Percentiles rank a stretch among this genome's conserved stretches.
Conservation (phyloP, 768 basidiomycete species). For the Leccinellum albellum region DNA sequence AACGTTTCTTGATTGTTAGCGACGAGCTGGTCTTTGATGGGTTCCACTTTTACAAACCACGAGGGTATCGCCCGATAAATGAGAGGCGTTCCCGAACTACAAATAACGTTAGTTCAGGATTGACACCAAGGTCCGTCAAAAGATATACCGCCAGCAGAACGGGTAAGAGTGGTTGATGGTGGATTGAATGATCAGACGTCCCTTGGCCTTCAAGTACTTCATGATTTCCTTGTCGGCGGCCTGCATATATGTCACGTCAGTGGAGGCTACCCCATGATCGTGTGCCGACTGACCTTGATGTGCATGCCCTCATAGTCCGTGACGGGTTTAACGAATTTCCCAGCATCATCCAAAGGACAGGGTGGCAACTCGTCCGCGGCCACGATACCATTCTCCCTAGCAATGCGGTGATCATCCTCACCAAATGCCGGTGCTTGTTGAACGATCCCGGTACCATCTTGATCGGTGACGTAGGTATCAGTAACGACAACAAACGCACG, state of each 20-base stretch:
- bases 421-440: constrained; percentile 99
- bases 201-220: constrained; percentile 82
- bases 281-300: constrained; percentile 65
- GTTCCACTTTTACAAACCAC: constrained; percentile 92
- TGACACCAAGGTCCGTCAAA: not conserved
- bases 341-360: constrained; percentile 89
- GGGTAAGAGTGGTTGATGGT: constrained; percentile 91
- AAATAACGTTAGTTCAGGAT: not conserved
- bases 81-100: constrained; percentile 89
- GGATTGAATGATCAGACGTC: constrained; percentile 82
- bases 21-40: constrained; percentile 82
- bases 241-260: constrained; percentile 36
- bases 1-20: constrained; percentile 85
- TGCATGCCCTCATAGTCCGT: constrained; percentile 84
- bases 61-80: constrained; percentile 94
- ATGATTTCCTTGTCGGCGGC: constrained; percentile 93
- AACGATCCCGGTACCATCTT: constrained; percentile 95
- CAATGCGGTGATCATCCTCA: constrained; percentile 97
- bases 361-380: constrained; percentile 89
- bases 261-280: not conserved
- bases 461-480: constrained; percentile 91
- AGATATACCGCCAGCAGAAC: constrained; percentile 86
- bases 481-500: constrained; percentile 84
- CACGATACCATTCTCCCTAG: constrained; percentile 80
- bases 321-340: constrained; percentile 84